Conservation (phyloP, 2,329 filamentous ascomycete species). For the Colletotrichum navitas region DNA sequence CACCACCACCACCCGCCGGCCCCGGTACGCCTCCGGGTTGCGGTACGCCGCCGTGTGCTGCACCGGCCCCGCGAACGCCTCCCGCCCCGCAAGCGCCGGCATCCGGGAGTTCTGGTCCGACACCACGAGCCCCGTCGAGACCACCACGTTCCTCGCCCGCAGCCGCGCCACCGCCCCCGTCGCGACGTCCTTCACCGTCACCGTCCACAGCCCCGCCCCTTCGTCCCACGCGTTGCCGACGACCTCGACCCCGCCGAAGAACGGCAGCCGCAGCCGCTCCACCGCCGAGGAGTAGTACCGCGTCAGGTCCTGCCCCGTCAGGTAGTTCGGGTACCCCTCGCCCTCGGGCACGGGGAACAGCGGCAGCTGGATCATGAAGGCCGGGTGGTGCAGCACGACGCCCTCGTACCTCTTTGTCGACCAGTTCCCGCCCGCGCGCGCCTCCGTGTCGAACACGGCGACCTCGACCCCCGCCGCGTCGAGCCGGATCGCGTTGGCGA, state of each 20-base stretch:
- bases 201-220: constrained; percentile 1
- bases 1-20: constrained; percentile 61
- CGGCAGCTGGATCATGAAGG: constrained; percentile 27
- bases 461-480: constrained; percentile 21
- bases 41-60: constrained; percentile 59
- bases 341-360: constrained; percentile 26
- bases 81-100: constrained; percentile 55
- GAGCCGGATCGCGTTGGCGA: constrained; percentile 28
- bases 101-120: constrained; percentile 48
- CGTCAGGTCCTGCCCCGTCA: constrained; percentile 10
- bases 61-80: constrained; percentile 56
- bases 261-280: constrained; percentile 23
- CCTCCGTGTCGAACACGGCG: constrained; percentile 16
- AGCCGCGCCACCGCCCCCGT: constrained; percentile 43
- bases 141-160: constrained; percentile 58
- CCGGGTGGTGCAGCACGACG: constrained; percentile 29
- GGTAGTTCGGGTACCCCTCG: not conserved
- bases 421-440: constrained; percentile 32
- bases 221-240: constrained; percentile 11
- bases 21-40: constrained; percentile 47
- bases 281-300: constrained; percentile 21
- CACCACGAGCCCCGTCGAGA: constrained; percentile 59
- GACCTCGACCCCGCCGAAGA: constrained; percentile 27
- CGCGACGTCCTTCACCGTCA: not conserved
- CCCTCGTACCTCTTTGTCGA: constrained; percentile 19